A percentile compares a stretch with the other conserved stretches of the same genome.
phyloP scores from a whole-genome alignment of 306 rosid genomes.

The Morella rubra region DNA sequence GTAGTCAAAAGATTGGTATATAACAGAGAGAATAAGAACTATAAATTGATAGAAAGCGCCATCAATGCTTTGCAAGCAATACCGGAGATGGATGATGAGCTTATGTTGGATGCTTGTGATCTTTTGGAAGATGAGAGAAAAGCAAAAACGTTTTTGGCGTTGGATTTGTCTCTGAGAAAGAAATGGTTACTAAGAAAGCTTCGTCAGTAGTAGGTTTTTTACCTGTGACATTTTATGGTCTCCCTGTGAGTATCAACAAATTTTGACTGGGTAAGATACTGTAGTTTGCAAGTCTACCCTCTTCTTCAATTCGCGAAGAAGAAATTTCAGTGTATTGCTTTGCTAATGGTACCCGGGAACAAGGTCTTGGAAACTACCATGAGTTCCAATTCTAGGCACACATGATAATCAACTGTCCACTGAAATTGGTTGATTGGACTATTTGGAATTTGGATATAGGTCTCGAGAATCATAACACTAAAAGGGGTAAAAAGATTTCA shows the following conservation, averaged over 20 bases:
- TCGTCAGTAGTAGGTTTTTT: slow-evolving; percentile 29
- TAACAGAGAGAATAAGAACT: slow-evolving; percentile 32
- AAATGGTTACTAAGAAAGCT: slow-evolving; percentile 79
- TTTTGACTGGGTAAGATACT: background rate
- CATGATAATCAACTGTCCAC: too few species aligned
- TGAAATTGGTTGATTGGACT: too few species aligned
- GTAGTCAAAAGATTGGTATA: slow-evolving; percentile 49
- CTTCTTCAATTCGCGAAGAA: background rate
- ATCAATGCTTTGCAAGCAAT: slow-evolving; percentile 62
- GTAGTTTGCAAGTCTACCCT: background rate
- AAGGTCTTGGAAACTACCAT: too few species aligned
- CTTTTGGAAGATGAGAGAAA: slow-evolving; percentile 68
- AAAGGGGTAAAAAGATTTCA: too few species aligned
- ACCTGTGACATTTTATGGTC: background rate
- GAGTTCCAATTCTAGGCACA: too few species aligned
- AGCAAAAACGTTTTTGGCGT: slow-evolving; percentile 64
- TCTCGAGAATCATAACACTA: too few species aligned
- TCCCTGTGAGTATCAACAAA: background rate
- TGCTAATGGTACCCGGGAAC: too few species aligned
- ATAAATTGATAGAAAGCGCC: slow-evolving; percentile 47
- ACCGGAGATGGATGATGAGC: slow-evolving; percentile 66
- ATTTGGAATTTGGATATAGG: too few species aligned
- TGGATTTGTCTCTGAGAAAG: slow-evolving; percentile 52
- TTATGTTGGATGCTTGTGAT: slow-evolving; percentile 73
- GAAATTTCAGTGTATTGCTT: too few species aligned